Conservation (phyloP, 2,329 filamentous ascomycete genomes). For the Microcera coccophila region DNA sequence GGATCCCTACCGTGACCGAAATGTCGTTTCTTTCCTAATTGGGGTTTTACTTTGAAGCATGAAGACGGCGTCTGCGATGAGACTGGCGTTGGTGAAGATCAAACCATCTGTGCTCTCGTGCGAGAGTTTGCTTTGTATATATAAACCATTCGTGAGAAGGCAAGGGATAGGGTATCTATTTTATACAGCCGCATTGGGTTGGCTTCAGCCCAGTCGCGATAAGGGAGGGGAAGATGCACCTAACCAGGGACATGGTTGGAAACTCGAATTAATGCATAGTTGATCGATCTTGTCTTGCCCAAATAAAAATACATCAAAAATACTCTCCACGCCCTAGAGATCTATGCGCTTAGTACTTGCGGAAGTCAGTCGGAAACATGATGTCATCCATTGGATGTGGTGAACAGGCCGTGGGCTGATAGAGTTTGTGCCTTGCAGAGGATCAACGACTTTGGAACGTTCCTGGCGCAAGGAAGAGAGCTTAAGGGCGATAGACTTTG, state of each 20-base stretch:
- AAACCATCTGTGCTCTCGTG: constrained; percentile 22
- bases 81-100: constrained; percentile 29
- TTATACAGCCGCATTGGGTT: constrained; percentile 20
- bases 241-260: constrained; percentile 8
- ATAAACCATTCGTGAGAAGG: constrained; percentile 25
- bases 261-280: constrained; percentile 11
- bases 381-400: too few relatives aligned
- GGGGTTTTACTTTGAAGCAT: constrained; percentile 23
- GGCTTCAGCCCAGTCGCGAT: constrained; percentile 15
- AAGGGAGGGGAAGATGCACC: constrained; percentile 6
- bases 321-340: background rate
- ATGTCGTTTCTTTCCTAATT: constrained; percentile 18
- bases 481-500: too few relatives aligned
- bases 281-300: constrained; percentile 7
- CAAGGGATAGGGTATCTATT: constrained; percentile 12
- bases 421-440: too few relatives aligned
- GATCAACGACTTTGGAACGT: too few relatives aligned
- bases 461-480: too few relatives aligned
- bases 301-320: constrained; percentile 16
- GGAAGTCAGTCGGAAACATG: too few relatives aligned
- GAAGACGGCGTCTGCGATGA: constrained; percentile 29
- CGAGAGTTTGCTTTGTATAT: constrained; percentile 29
- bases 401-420: too few relatives aligned
- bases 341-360: background rate
- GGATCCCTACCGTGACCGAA: constrained; percentile 10